Conservation (phyloP, 75 land plant species). For the Cunninghamia lanceolata region DNA sequence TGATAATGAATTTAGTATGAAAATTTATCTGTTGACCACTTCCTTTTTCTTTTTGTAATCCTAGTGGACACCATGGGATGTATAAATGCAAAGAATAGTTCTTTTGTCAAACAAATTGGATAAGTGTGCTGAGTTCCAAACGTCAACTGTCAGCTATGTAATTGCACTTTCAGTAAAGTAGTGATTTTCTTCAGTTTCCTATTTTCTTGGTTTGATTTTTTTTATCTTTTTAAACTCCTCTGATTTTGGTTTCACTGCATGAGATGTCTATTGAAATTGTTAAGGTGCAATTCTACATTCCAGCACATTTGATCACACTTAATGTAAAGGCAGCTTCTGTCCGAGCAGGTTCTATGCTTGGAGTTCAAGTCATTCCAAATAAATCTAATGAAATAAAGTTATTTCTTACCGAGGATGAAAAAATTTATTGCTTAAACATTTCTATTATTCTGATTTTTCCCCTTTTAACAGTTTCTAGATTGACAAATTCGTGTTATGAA, state of each 20-base stretch:
- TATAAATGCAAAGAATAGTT: neutral
- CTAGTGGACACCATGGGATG: neutral
- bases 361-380: neutral
- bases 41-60: neutral
- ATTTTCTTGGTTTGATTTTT: neutral
- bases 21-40: neutral
- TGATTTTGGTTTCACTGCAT: neutral
- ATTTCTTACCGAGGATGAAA: neutral
- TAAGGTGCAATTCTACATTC: neutral
- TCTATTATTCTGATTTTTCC: neutral
- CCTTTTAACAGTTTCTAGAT: conserved; percentile 1
- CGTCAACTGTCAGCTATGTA: neutral
- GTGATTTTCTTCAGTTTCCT: neutral
- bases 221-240: neutral
- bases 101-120: neutral
- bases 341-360: neutral
- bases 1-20: neutral
- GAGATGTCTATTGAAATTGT: neutral
- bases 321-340: neutral
- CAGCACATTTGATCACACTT: neutral
- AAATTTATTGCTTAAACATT: neutral
- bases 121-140: neutral
- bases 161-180: neutral
- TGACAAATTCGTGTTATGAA: neutral
- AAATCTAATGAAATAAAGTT: neutral